Evolutionary conservation across 768 basidiomycete genomes (phyloP), one percentile per base, ranked within the genome.

Genomic region (Pleurotus djamor): DNA sequence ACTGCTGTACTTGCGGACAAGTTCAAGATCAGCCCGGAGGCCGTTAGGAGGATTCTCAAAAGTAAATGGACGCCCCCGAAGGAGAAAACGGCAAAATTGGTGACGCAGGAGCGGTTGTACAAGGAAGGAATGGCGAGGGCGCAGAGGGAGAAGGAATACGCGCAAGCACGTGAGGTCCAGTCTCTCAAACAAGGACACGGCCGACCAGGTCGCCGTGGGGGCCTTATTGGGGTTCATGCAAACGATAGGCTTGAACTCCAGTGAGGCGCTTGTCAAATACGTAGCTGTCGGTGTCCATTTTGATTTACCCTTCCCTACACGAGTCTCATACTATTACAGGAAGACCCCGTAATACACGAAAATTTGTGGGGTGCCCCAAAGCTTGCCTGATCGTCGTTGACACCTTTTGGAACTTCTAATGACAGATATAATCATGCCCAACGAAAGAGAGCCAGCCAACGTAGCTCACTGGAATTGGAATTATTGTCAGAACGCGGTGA

Each of bases 21-120:
- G 68, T 94, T 94, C 73, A 85, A 78, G 69, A 84, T 94, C 69
- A 89, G 87, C 64, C 84, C 88, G 37, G 93, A 95, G 75, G 91
- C 88, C 8, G 87, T 94, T 38, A 76, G 88, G 61, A 76, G 93
- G 66, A 91, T 95, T 59, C 70, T 94, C 66, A 87, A 84, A 74
- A 89, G 88, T 71, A 84, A 77, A 62, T 94, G 88, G 85, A 76
- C 80, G 68, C 87, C 89, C 28, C 73, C 79, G 52, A 73, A 69
- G 64, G 85, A 84, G 72, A 77, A 79, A 72, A 77, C 78, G 64
- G 72, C 74, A 28, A 75, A 74, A 64, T 63, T 85, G 61, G 78
- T 76, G 59, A 78, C 79, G 65, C 76, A 75, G 64, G 85, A 87
- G 71, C 77, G 82, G 64, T 67, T 72, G 66, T 65, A 67, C 57